Percentiles rank a stretch among this genome's conserved stretches.
Evolutionary conservation across 2,329 filamentous ascomycete genomes (phyloP).

Genomic region (Penicillium freii): DNA sequence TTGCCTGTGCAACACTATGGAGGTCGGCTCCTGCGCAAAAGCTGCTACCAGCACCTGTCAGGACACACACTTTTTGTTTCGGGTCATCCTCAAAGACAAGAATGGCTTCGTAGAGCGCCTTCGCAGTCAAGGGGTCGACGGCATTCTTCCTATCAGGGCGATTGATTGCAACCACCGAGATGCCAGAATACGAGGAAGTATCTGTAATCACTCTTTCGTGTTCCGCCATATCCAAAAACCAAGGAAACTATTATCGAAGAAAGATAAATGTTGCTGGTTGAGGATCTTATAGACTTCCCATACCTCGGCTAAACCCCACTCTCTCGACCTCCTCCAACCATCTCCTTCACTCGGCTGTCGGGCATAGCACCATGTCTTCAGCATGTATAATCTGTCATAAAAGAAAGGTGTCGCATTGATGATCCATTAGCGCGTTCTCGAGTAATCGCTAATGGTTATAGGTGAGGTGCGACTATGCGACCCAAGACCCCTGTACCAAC

Average conservation of each 20-base stretch:
- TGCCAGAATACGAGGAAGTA: constrained; percentile 36
- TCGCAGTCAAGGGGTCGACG: constrained; percentile 50
- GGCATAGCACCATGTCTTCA: constrained; percentile 16
- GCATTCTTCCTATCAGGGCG: constrained; percentile 54
- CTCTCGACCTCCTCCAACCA: constrained; percentile 16
- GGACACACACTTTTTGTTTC: constrained; percentile 53
- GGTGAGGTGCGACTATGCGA: constrained; percentile 29
- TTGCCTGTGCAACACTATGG: constrained; percentile 41
- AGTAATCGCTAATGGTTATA: constrained; percentile 17
- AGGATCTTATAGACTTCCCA: neutral
- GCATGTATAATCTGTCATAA: constrained; percentile 47
- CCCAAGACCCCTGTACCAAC: constrained; percentile 29
- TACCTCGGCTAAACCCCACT: constrained; percentile 14
- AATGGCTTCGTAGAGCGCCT: constrained; percentile 50
- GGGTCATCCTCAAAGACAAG: constrained; percentile 51
- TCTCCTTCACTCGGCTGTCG: constrained; percentile 7
- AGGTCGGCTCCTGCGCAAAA: constrained; percentile 58
- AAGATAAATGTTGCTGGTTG: neutral
- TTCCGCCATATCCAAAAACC: constrained; percentile 2
- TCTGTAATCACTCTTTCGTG: constrained; percentile 4
- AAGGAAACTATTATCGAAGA: neutral
- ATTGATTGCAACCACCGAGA: constrained; percentile 57
- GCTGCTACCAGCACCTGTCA: constrained; percentile 48
- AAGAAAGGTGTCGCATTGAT: constrained; percentile 37
- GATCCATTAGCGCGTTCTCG: constrained; percentile 1